Evolutionary conservation across 2,329 filamentous ascomycete genomes (phyloP), one percentile per base, ranked within the genome.

Genomic region (Calonectria ilicicola): DNA sequence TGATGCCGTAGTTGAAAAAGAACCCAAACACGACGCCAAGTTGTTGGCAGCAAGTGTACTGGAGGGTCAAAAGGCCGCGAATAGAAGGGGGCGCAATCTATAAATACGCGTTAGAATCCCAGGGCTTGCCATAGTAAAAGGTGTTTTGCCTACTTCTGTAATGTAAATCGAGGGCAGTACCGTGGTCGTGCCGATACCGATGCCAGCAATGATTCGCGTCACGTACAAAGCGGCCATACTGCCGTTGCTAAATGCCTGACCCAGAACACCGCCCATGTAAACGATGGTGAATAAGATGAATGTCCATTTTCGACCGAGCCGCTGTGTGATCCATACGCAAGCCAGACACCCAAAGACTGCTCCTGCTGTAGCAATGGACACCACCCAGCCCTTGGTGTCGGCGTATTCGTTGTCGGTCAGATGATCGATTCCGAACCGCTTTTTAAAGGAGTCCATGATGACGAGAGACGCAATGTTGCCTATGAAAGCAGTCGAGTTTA

Each of bases 211-310:
- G 4, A 82, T 63, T n/a, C 80, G 73, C 1, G 77, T 75, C 0
- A 69, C 66, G 26, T 82, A 83, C 0, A 83, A 64, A 0, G 64
- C 81, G 0, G 70, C 69, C 5, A 83, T 65, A 2, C 70, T 82
- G 0, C 81, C 81, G 26, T 71, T 75, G 15, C 77, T 78, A 38
- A 83, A 81, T 0, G 80, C 77, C 44, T 83, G 82, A 0, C 81
- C 81, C 10, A 84, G 72, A 7, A 79, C 73, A 8, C 84, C 85
- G n/a, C 81, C 76, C 29, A 86, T 84, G 12, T 86, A 83, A 0
- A 83, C 67, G 35, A 83, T 73, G 64, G 72, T 85, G 29, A 81
- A 78, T 0, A 82, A 44, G 17, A 80, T 78, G 12, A 82, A 75
- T 0, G 78, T 77, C 0, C 74, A 23, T 3, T 71, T 75, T 6